Base-by-base conservation (phyloP, 169 alveolate genomes). In the Theileria sp. region DNA sequence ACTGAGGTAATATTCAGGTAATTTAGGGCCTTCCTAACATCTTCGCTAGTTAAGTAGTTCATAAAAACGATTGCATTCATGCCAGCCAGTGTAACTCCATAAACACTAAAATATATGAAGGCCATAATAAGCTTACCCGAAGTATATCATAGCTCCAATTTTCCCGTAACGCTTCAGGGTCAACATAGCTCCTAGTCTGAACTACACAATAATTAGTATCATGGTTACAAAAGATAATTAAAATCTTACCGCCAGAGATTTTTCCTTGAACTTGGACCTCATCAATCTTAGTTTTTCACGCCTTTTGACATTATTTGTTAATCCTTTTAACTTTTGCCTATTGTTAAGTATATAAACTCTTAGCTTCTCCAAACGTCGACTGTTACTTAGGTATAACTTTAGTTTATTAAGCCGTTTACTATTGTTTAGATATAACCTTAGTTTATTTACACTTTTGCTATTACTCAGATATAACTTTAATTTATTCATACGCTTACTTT, bases 101-200 rank as follows among this genome's bases (percentile, higher is more conserved):
- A 85, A 23, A 85, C 91, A n/a, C 91, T 83, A 72, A 17, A 36
- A 13, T 0, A n/a, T 3, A 30, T 62, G 69, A 21, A 5, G n/a
- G n/a, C 6, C 32, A 10, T 2, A 8, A n/a, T n/a, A 25, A 19
- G n/a, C 89, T 34, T 77, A 83, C 89, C 84, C 80, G 49, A 85
- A 58, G 67, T 85, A 85, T 0, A 79, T 85, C 0, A 65, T 70
- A 0, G 80, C 91, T 32, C 91, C 91, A 17, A 85, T 75, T 58
- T 85, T 85, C 38, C 91, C 91, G 80, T 85, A 85, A 60, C 77
- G 78, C 68, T 79, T 77, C 61, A 85, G 50, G 67, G 91, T 72
- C 51, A 85, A 75, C 61, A 74, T 23, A 36, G 91, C 88, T 17
- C 19, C 6, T n/a, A 79, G 6, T 26, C 74, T 71, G 64, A 79